A percentile compares a stretch with the other conserved stretches of the same genome.
Conservation (phyloP, 345 rosid genomes). For the Stellera chamaejasme region DNA sequence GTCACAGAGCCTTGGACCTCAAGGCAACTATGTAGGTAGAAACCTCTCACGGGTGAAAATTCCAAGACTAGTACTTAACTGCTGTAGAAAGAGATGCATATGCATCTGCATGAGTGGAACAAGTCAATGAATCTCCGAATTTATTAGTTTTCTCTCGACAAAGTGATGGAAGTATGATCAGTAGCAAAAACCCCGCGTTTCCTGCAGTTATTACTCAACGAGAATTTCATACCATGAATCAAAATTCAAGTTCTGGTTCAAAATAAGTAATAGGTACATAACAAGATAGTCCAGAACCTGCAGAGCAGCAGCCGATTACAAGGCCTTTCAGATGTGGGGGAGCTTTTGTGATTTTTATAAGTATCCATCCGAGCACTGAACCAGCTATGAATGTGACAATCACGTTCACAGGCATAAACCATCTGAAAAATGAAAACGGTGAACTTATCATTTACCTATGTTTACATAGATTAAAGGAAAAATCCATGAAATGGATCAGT, state of each 20-base stretch:
- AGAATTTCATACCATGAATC: background rate
- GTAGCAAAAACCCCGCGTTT: constrained; percentile 40
- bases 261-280: too few species aligned
- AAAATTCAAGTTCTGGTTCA: background rate
- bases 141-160: constrained; percentile 42
- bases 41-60: background rate
- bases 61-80: constrained; percentile 12
- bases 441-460: background rate
- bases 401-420: constrained; percentile 53
- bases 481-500: background rate
- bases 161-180: constrained; percentile 43
- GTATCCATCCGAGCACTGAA: constrained; percentile 36
- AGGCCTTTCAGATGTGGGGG: constrained; percentile 41
- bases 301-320: constrained; percentile 44
- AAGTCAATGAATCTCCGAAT: constrained; percentile 35
- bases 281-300: constrained; percentile 17
- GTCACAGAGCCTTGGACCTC: background rate
- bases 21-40: background rate
- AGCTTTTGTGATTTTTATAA: constrained; percentile 28
- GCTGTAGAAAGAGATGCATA: constrained; percentile 49
- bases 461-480: background rate
- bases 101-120: constrained; percentile 30
- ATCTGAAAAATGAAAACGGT: constrained; percentile 14
- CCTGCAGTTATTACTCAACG: constrained; percentile 9
- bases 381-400: constrained; percentile 32